These are phyloP conservation scores for Arbutus unedo DNA, from an alignment of 148 eudicot species.

Conservation along the genomic window DNA sequence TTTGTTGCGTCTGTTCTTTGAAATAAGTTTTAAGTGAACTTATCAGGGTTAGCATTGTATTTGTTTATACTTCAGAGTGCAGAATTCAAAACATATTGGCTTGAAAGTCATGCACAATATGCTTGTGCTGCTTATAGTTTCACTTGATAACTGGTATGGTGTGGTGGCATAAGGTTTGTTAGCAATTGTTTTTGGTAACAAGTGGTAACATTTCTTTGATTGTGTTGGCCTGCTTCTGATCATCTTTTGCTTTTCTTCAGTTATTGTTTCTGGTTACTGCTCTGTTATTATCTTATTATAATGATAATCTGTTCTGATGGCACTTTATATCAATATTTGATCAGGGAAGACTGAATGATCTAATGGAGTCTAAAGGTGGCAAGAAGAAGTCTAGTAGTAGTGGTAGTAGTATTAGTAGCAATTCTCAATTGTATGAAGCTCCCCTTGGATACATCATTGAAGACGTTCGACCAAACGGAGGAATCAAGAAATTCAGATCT, in stretches of 20 bases:
- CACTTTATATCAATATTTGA: background rate
- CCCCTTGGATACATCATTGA: conserved; percentile 73
- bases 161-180: background rate
- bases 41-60: background rate
- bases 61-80: background rate
- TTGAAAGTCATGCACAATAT: background rate
- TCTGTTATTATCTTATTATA: background rate
- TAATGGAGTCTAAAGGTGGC: conserved; percentile 90
- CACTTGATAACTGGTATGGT: background rate
- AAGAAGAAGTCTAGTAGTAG: conserved; percentile 66
- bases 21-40: background rate
- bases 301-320: background rate
- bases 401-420: conserved; percentile 31
- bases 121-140: background rate
- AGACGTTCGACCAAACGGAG: conserved; percentile 73
- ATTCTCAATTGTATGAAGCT: conserved; percentile 52
- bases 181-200: background rate
- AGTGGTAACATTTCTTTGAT: background rate
- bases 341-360: conserved; percentile 53
- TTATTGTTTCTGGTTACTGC: background rate
- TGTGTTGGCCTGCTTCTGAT: background rate
- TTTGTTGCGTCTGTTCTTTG: too few species aligned
- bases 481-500: conserved; percentile 66
- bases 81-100: background rate
- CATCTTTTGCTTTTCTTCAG: background rate